phyloP scores from a whole-genome alignment of 2,329 filamentous ascomycete genomes.

The Colletotrichum echinochloae region DNA sequence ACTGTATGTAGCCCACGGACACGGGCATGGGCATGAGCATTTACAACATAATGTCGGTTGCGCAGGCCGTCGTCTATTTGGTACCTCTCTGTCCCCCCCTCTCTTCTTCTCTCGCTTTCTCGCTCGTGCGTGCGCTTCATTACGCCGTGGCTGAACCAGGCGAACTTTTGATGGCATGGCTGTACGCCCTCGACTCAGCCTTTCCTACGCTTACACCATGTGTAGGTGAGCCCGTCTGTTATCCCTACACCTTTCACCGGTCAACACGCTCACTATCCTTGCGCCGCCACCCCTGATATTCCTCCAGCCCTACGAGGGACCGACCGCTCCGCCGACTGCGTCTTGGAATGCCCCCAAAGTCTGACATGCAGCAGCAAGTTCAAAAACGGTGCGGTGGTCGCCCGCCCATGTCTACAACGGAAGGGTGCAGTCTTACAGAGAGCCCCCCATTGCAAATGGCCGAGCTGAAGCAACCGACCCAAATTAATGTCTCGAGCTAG shows the following conservation, averaged over 20 bases:
- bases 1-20: neutral
- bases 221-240: neutral
- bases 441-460: neutral
- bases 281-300: conserved; percentile 36
- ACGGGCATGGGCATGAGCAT: neutral
- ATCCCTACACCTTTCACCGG: conserved; percentile 12
- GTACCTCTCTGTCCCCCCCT: neutral
- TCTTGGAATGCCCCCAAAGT: conserved; percentile 24
- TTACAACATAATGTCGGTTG: conserved; percentile 15
- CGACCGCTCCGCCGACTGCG: conserved; percentile 18
- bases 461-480: conserved; percentile 22
- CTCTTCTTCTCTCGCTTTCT: neutral
- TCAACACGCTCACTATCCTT: conserved; percentile 35
- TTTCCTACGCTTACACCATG: conserved; percentile 25
- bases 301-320: conserved; percentile 39
- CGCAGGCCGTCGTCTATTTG: neutral
- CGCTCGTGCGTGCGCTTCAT: neutral
- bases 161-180: neutral
- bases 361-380: conserved; percentile 39
- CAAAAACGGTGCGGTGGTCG: conserved; percentile 29
- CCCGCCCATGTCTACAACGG: conserved; percentile 28
- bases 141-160: conserved; percentile 19
- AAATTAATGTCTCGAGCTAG: conserved; percentile 15
- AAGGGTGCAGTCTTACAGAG: conserved; percentile 23
- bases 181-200: neutral